Evolutionary conservation across 179 eudicot species (phyloP).

Genomic region (Silene vulgaris): DNA sequence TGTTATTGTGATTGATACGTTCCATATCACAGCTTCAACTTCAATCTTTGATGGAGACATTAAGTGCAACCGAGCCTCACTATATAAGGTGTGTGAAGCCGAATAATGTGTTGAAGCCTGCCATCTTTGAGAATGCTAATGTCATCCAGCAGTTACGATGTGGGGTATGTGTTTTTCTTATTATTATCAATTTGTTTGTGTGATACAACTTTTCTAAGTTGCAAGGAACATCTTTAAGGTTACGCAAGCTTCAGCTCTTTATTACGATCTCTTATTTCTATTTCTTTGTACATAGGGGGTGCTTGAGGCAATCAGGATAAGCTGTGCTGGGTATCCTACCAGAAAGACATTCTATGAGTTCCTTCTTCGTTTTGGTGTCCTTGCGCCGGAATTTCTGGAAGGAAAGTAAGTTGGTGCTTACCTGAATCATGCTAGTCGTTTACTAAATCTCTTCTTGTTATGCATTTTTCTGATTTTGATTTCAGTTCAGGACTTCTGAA

Average conservation of each 20-base stretch:
- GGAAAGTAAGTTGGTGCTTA: conserved; percentile 48
- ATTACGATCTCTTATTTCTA: background rate
- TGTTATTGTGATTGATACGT: conserved; percentile 1
- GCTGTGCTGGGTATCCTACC: conserved; percentile 99
- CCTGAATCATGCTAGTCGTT: background rate
- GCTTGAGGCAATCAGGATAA: conserved; percentile 95
- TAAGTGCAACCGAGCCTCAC: conserved; percentile 94
- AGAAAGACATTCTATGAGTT: conserved; percentile 94
- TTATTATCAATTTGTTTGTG: background rate
- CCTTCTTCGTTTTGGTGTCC: conserved; percentile 91
- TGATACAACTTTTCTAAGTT: background rate
- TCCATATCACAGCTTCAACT: conserved; percentile 69
- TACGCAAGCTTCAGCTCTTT: conserved; percentile 14
- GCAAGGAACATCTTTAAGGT: conserved; percentile 4
- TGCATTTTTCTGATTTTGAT: background rate
- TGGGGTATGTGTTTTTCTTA: conserved; percentile 57
- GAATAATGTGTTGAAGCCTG: conserved; percentile 81
- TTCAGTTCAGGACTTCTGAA: background rate
- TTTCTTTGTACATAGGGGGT: conserved; percentile 56
- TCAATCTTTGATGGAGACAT: conserved; percentile 93
- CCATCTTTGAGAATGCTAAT: conserved; percentile 87
- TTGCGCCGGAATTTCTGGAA: conserved; percentile 80
- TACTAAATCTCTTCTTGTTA: background rate
- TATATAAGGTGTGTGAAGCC: conserved; percentile 99
- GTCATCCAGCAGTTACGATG: conserved; percentile 92